Percentiles rank a stretch among this genome's conserved stretches.
phyloP scores from a whole-genome alignment of 768 basidiomycete genomes.

The Mycena leptocephala region DNA sequence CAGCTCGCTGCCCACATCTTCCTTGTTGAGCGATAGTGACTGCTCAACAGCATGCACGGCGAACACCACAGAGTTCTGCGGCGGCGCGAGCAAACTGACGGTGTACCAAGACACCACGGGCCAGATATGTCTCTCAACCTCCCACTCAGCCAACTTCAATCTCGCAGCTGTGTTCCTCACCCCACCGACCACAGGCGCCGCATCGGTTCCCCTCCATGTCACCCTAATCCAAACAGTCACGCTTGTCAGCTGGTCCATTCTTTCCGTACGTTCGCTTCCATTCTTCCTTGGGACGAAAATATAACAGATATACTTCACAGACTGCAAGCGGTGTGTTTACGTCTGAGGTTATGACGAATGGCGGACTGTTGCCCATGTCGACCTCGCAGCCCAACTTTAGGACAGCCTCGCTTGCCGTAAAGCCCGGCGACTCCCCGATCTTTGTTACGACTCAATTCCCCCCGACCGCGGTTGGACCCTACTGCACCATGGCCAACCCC shows the following conservation, averaged over 20 bases:
- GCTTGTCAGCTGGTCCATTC: constrained; percentile 22
- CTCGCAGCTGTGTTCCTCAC: constrained; percentile 26
- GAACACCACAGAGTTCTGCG: constrained; percentile 38
- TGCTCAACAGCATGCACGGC: constrained; percentile 35
- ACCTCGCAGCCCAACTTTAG: constrained; percentile 27
- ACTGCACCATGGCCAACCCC: constrained; percentile 34
- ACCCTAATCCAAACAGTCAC: constrained; percentile 28
- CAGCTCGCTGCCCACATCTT: constrained; percentile 16
- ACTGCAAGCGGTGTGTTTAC: constrained; percentile 22
- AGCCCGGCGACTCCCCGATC: constrained; percentile 31
- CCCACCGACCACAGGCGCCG: constrained; percentile 15
- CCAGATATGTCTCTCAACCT: constrained; percentile 13
- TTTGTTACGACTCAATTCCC: constrained; percentile 36
- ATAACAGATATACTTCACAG: neutral
- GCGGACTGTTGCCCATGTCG: constrained; percentile 25
- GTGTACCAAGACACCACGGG: constrained; percentile 21
- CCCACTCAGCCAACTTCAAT: constrained; percentile 25
- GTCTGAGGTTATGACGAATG: constrained; percentile 23
- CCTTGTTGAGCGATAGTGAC: constrained; percentile 5
- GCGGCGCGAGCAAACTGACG: constrained; percentile 25
- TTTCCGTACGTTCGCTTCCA: constrained; percentile 18
- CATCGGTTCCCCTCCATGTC: constrained; percentile 22
- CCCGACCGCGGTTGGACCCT: constrained; percentile 7
- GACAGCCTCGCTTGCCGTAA: constrained; percentile 28
- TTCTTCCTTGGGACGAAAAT: too few relatives aligned